A percentile compares a stretch with the other conserved stretches of the same genome.
Evolutionary conservation across 2,329 filamentous ascomycete genomes (phyloP).

Genomic region (Colletotrichum simmondsii): DNA sequence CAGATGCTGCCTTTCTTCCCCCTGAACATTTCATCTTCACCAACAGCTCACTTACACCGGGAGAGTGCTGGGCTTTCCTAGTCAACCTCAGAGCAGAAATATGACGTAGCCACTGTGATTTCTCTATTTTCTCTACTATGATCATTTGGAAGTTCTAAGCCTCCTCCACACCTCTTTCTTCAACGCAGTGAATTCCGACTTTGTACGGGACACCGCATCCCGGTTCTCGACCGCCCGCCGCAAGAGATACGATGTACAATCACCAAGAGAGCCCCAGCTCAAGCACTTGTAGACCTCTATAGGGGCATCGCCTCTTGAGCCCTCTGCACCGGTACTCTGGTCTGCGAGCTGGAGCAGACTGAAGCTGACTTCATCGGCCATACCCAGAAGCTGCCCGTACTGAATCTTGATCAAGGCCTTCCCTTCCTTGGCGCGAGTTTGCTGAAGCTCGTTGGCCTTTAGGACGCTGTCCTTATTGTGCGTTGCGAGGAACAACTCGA

Average conservation of each 20-base stretch:
- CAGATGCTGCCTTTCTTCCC: not conserved
- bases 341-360: constrained; percentile 54
- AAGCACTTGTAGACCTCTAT: not conserved
- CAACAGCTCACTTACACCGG: not conserved
- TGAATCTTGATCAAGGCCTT: constrained; percentile 52
- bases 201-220: not conserved
- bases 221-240: constrained; percentile 12
- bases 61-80: not conserved
- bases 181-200: not conserved
- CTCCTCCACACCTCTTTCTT: constrained; percentile 2
- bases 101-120: no score
- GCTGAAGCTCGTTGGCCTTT: constrained; percentile 71
- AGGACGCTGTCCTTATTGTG: constrained; percentile 71
- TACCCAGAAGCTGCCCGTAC: constrained; percentile 60
- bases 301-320: not conserved
- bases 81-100: no score
- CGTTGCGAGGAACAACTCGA: constrained; percentile 79
- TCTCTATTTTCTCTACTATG: not conserved
- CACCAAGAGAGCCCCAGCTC: constrained; percentile 1
- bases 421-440: constrained; percentile 59
- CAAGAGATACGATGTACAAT: not conserved
- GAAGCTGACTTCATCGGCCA: constrained; percentile 92
- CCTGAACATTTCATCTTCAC: not conserved
- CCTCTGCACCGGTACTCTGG: not conserved
- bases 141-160: not conserved